phyloP scores from a whole-genome alignment of 805 yeast species.

The Starmerella sirachaensis region DNA sequence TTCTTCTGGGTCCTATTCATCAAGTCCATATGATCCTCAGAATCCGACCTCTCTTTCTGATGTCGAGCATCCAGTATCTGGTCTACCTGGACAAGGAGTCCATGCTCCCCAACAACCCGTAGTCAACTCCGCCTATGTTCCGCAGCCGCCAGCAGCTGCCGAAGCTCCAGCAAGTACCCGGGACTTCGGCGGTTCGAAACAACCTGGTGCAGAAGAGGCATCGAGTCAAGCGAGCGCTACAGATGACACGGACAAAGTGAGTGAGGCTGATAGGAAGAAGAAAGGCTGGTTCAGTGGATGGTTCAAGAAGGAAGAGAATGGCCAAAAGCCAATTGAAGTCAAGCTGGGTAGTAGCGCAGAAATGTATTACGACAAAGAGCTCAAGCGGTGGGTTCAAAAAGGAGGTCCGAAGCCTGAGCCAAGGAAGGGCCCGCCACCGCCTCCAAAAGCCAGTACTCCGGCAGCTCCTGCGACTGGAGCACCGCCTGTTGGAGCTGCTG shows the following conservation, averaged over 20 bases:
- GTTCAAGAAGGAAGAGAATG: conserved; percentile 37
- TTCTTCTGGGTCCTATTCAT: too few relatives aligned
- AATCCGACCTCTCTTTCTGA: too few relatives aligned
- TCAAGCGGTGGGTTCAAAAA: conserved; percentile 79
- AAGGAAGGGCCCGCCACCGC: conserved; percentile 58
- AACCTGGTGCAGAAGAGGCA: conserved; percentile 7
- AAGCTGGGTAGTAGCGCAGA: conserved; percentile 54
- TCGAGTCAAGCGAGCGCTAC: conserved; percentile 8
- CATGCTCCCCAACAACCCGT: too few relatives aligned
- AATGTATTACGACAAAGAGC: conserved; percentile 69
- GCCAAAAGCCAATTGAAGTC: conserved; percentile 68
- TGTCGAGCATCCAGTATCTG: too few relatives aligned
- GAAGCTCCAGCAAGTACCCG: too few relatives aligned
- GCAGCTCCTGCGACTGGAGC: conserved; percentile 10
- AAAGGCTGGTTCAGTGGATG: conserved; percentile 50
- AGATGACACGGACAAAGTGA: conserved; percentile 22
- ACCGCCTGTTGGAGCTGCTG: conserved; percentile 13
- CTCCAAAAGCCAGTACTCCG: conserved; percentile 30
- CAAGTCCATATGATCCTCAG: too few relatives aligned
- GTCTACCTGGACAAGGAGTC: too few relatives aligned
- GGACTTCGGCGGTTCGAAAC: too few relatives aligned
- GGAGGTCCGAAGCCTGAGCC: conserved; percentile 35
- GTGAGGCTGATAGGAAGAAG: conserved; percentile 20
- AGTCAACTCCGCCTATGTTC: too few relatives aligned
- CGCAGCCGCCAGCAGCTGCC: too few relatives aligned